phyloP scores from a whole-genome alignment of 2,329 filamentous ascomycete species.

The Aureobasidium sp. region DNA sequence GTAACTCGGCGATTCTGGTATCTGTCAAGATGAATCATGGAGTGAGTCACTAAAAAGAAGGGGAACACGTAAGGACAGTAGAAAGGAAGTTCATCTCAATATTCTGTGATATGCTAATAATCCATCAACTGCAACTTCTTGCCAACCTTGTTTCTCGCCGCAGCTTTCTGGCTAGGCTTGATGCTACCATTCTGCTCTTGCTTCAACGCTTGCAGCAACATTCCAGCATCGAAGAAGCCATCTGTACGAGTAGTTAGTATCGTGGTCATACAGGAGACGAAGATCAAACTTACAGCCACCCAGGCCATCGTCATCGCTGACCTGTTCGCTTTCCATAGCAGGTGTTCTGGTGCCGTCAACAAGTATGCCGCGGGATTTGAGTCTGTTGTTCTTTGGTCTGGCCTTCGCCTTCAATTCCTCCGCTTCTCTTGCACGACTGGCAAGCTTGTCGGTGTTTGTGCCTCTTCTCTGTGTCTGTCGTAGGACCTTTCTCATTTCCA shows the following conservation, averaged over 20 bases:
- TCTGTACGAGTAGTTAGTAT: conserved; percentile 45
- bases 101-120: conserved; percentile 39
- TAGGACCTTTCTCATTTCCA: conserved; percentile 81
- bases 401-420: conserved; percentile 48
- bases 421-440: conserved; percentile 52
- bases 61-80: neutral
- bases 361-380: conserved; percentile 65
- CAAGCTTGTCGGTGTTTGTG: conserved; percentile 43
- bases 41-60: too few relatives aligned
- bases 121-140: conserved; percentile 65
- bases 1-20: too few relatives aligned
- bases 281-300: conserved; percentile 73
- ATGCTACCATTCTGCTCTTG: conserved; percentile 52
- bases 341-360: conserved; percentile 53
- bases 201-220: conserved; percentile 83
- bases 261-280: neutral
- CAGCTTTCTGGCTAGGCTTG: conserved; percentile 44
- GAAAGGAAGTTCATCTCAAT: neutral
- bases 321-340: conserved; percentile 54
- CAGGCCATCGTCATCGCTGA: conserved; percentile 79
- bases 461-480: conserved; percentile 55
- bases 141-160: conserved; percentile 59
- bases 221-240: conserved; percentile 95
- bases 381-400: conserved; percentile 34
- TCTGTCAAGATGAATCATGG: too few relatives aligned